Evolutionary conservation across 2,329 filamentous ascomycete species (phyloP), one percentile per base, ranked within the genome.

Genomic region (Sporothrix phasma): DNA sequence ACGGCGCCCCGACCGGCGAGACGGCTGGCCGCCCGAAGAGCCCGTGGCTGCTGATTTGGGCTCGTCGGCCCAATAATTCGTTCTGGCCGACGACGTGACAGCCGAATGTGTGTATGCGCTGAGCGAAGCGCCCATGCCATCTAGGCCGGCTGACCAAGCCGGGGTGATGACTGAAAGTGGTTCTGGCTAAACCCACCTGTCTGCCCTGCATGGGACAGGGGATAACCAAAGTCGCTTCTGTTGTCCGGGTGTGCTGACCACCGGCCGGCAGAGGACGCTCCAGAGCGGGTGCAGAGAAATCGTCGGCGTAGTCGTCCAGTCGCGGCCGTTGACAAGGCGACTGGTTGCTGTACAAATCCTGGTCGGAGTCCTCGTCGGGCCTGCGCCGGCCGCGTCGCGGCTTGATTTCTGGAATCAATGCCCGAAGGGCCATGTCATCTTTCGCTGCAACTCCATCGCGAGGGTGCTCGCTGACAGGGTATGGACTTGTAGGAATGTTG

Each of bases 381-480:
- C 86, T 84, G 71, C 87, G 83, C 39, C 80, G 81, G 66, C 82
- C 86, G 70, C 81, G 81, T 71, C 80, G 87, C 66, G 79, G 88
- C 67, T 80, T 82, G 69, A 83, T 89, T 65, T 94, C 88, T 31
- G 92, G 92, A 59, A 96, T 80, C 3, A 97, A 80, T 2, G 92
- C 90, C 66, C 92, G 83, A 58, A 97, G 79, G 2, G 92, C 92
- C 74, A 96, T 85, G 74, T 97, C 92, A 73, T 97, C 92, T 73
- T 96, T 91, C 2, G 91, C 76, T 1, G 87, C 82, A 1, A 97
- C 90, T 6, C 90, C 91, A 74, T 96, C 92, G 51, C 92, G 84
- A 17, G 85, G 84, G 37, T 83, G 80, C 45, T 86, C 81, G 29
- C 83, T 82, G 41, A 87, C 79, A 2, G 88, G 84, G 62, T 86